These are phyloP conservation scores for Chlorella variabilis DNA, from an alignment of 163 green algal genomes.

Conservation along the genomic window DNA sequence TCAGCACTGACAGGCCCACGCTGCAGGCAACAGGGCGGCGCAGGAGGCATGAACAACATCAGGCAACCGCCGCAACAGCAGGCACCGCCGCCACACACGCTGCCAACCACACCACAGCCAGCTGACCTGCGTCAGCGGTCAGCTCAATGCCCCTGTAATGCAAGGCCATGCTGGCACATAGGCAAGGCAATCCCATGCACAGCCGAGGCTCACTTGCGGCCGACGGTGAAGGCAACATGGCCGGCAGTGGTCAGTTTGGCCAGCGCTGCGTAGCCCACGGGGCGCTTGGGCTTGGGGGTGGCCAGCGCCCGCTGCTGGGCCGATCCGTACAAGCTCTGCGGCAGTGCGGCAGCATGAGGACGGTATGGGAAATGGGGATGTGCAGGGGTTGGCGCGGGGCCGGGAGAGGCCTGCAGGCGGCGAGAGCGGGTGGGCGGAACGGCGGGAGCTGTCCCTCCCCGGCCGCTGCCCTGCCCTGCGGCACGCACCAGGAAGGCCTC, in stretches of 20 bases:
- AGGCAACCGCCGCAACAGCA: no score
- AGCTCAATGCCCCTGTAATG: no score
- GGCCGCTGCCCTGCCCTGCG: background rate
- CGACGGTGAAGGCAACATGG: slow-evolving; percentile 27
- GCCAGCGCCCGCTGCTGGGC: background rate
- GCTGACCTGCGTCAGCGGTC: no score
- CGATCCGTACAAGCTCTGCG: slow-evolving; percentile 39
- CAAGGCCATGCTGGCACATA: no score
- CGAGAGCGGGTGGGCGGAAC: no score
- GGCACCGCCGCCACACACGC: no score
- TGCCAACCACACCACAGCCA: no score
- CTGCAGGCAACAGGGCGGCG: slow-evolving; percentile 8
- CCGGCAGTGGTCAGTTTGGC: background rate
- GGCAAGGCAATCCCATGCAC: no score
- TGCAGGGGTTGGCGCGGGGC: background rate
- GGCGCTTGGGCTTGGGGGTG: slow-evolving; percentile 5
- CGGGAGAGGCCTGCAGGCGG: background rate
- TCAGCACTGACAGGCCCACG: slow-evolving; percentile 21
- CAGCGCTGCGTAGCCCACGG: background rate
- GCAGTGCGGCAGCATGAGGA: background rate
- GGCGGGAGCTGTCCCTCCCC: background rate
- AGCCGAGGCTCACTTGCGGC: slow-evolving; percentile 38
- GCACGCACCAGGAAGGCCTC: slow-evolving; percentile 41
- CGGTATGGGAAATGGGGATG: no score
- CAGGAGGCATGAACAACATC: no score